A percentile compares a stretch with the other conserved stretches of the same genome.
Conservation (phyloP, 2,329 filamentous ascomycete species). For the Pseudocercospora ulei region DNA sequence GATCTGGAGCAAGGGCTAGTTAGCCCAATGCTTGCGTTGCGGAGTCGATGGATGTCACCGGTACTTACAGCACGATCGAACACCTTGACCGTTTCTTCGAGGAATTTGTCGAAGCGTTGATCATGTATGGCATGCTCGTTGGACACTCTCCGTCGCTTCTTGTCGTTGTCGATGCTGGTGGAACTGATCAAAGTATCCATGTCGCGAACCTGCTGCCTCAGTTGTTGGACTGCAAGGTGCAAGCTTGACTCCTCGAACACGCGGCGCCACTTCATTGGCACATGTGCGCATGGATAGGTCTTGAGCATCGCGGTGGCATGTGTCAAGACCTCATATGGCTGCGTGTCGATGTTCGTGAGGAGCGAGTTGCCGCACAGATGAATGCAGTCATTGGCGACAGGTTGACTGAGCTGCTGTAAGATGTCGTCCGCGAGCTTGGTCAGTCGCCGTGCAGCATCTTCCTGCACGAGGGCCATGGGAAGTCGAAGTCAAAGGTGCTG, state of each 20-base stretch:
- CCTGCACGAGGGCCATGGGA: background rate
- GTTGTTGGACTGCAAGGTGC: constrained; percentile 45
- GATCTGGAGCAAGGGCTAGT: no score
- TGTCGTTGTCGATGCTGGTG: background rate
- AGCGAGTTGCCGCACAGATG: constrained; percentile 38
- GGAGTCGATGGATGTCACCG: no score
- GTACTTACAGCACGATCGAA: constrained; percentile 70
- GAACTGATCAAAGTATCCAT: background rate
- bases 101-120: constrained; percentile 5
- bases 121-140: background rate
- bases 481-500: background rate
- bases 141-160: constrained; percentile 4
- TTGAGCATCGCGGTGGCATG: constrained; percentile 60
- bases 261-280: constrained; percentile 59
- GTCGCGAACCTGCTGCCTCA: background rate
- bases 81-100: constrained; percentile 47
- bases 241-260: constrained; percentile 63
- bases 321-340: constrained; percentile 46
- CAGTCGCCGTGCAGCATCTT: background rate
- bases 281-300: constrained; percentile 55
- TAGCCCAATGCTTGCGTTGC: no score
- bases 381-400: constrained; percentile 30
- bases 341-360: constrained; percentile 32
- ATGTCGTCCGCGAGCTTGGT: constrained; percentile 5
- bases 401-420: constrained; percentile 11